A percentile compares a stretch with the other conserved stretches of the same genome.
phyloP scores from a whole-genome alignment of 305 asterid genomes.

The Euphrasia arctica region DNA sequence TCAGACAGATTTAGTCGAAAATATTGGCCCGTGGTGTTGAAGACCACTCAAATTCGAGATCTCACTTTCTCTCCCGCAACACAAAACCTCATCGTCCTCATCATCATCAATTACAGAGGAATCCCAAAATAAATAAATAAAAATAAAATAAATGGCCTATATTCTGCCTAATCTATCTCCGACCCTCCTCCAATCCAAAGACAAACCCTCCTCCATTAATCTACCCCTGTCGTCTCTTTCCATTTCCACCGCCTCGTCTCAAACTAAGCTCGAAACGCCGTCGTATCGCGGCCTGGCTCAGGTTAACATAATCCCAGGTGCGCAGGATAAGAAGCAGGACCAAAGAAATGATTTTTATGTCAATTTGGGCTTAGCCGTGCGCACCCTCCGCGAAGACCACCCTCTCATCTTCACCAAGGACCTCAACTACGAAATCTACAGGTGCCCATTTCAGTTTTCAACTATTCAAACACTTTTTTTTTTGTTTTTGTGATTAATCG shows the following conservation, averaged over 20 bases:
- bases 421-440: conserved; percentile 75
- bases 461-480: too few species aligned
- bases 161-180: conserved; percentile 72
- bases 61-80: conserved; percentile 24
- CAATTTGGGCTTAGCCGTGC: conserved; percentile 74
- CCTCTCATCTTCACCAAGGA: conserved; percentile 74
- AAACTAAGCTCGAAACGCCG: conserved; percentile 39
- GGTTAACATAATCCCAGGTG: conserved; percentile 37
- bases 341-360: conserved; percentile 61
- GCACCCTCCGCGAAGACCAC: conserved; percentile 80
- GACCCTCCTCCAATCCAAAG: conserved; percentile 45
- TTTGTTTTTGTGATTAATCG: too few species aligned
- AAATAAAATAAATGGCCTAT: conserved; percentile 48
- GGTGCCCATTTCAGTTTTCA: conserved; percentile 35
- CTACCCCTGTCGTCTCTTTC: conserved; percentile 26
- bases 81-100: conserved; percentile 16
- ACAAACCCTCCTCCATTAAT: conserved; percentile 39
- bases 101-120: conserved; percentile 3
- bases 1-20: not conserved
- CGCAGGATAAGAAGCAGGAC: conserved; percentile 42
- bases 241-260: conserved; percentile 26
- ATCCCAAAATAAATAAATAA: not conserved
- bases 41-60: conserved; percentile 42
- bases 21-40: conserved; percentile 22
- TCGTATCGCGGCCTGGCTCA: conserved; percentile 39